Base-by-base conservation (phyloP, 768 basidiomycete species). In the Leccinellum albellum region DNA sequence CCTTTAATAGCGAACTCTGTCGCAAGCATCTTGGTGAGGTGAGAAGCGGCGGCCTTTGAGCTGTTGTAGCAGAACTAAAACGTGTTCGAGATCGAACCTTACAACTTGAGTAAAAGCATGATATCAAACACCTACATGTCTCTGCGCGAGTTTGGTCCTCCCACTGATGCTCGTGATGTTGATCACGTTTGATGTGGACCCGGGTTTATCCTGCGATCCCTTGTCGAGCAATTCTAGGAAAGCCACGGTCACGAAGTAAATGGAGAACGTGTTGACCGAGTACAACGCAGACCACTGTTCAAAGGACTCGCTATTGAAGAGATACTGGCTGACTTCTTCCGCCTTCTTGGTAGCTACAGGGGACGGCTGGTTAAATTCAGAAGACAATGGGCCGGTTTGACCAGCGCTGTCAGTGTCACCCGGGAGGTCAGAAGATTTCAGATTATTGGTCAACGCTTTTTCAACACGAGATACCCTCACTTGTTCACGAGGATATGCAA, bases 401-500 rank as follows among this genome's bases (percentile, higher is more conserved):
- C 90, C 90, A 23, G 90, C 89, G 60, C 91, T 92, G 28, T 28
- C 28, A 61, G 35, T 45, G 12, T n/a, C n/a, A n/a, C n/a, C n/a
- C n/a, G n/a, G n/a, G n/a, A n/a, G n/a, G n/a, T n/a, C n/a, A 10
- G n/a, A 20, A 3, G 21, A 44, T 20, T 8, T 20, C 42, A 20
- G 24, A 50, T 26, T 24, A 3, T 26, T 21, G 3, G 21, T 56
- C 50, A 55, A 32, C 29, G 50, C 57, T 45, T 47, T 2, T 32
- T 50, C 26, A 23, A 12, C 0, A 23, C 15, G 14, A 24, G 10
- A 45, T 13, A 28, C 31, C 64, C 80, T 42, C 57, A 92, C 90
- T 92, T 92, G 76, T 93, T 93, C 33, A 92, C 83, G 4, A 93
- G 80, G 52, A 91, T 81, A 64, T 93, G 88, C 42, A 93, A 66